phyloP scores from a whole-genome alignment of 2,329 filamentous ascomycete species.

The Grosmannia clavigera region DNA sequence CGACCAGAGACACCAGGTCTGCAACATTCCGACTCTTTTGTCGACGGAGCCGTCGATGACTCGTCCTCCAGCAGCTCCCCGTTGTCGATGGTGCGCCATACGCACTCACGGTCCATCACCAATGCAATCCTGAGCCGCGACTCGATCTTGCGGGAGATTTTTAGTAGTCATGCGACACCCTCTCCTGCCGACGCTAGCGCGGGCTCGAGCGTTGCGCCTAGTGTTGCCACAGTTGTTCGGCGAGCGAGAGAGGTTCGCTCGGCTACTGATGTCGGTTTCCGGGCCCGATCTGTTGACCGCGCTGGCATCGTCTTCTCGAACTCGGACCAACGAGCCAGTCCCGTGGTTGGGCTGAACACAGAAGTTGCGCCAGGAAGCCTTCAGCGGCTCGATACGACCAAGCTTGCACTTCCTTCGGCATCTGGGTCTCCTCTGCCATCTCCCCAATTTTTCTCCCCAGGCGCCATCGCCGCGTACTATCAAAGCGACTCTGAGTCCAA shows the following conservation, averaged over 20 bases:
- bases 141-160: conserved; percentile 20
- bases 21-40: conserved; percentile 20
- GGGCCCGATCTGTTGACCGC: conserved; percentile 53
- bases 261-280: conserved; percentile 31
- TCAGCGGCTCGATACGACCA: conserved; percentile 20
- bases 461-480: conserved; percentile 27
- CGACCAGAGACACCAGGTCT: conserved; percentile 7
- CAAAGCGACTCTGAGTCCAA: conserved; percentile 32
- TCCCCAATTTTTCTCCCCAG: conserved; percentile 23
- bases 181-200: conserved; percentile 24
- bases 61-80: not conserved
- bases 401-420: not conserved
- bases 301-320: conserved; percentile 39
- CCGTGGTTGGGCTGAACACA: conserved; percentile 52
- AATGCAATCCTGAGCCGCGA: conserved; percentile 32
- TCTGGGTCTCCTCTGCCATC: not conserved
- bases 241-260: conserved; percentile 27
- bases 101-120: conserved; percentile 30
- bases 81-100: conserved; percentile 24
- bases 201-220: not conserved
- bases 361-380: conserved; percentile 49
- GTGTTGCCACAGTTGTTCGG: conserved; percentile 16
- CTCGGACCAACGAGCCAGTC: conserved; percentile 49
- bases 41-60: conserved; percentile 4
- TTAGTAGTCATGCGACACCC: conserved; percentile 25